These are phyloP conservation scores for Tubosaeta brunneosetosa DNA, from an alignment of 768 basidiomycete genomes.

Conservation along the genomic window DNA sequence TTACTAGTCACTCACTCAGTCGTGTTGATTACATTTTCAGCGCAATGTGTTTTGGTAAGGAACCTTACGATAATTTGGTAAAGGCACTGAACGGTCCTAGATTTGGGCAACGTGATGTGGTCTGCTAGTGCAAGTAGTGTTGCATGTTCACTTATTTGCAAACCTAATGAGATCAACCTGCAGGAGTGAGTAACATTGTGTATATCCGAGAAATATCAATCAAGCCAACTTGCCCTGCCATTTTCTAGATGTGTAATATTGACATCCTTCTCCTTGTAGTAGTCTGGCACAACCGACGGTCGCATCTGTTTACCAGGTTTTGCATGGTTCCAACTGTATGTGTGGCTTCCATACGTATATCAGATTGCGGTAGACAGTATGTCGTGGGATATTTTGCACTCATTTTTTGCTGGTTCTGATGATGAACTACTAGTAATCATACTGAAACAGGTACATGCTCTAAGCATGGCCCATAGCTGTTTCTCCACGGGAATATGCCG, in stretches of 20 bases:
- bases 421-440: constrained; percentile 9
- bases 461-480: constrained; percentile 2
- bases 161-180: too few relatives aligned
- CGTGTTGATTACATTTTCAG: constrained; percentile 3
- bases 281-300: too few relatives aligned
- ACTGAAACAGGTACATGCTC: constrained; percentile 16
- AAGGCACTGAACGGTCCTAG: constrained; percentile 4
- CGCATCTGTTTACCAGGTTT: too few relatives aligned
- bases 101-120: neutral
- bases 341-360: constrained; percentile 14
- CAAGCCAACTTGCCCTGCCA: too few relatives aligned
- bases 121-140: too few relatives aligned
- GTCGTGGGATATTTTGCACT: neutral
- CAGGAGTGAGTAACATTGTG: too few relatives aligned
- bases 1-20: neutral
- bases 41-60: constrained; percentile 8
- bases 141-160: too few relatives aligned
- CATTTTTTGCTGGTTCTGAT: neutral
- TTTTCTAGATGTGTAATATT: too few relatives aligned
- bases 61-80: neutral
- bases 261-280: too few relatives aligned
- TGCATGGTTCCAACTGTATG: constrained; percentile 9
- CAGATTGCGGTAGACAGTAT: constrained; percentile 17
- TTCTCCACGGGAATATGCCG: neutral
- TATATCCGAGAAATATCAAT: too few relatives aligned